A percentile compares a stretch with the other conserved stretches of the same genome.
These are phyloP conservation scores for Trypanosoma scelopori DNA, from an alignment of 208 protist species.

Conservation along the genomic window DNA sequence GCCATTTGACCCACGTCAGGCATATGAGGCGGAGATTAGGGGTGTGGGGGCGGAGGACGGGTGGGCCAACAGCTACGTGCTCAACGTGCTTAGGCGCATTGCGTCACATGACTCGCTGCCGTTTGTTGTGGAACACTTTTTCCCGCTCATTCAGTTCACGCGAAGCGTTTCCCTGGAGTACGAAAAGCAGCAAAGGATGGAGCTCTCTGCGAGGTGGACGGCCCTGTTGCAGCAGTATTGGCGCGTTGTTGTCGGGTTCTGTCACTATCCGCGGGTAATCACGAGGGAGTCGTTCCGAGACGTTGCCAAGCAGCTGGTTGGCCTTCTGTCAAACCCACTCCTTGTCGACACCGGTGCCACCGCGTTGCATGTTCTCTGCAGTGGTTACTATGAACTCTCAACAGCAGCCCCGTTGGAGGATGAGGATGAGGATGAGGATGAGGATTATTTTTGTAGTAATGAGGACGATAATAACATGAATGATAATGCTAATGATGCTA, in stretches of 20 bases:
- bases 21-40: slow-evolving; percentile 53
- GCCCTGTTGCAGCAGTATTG: slow-evolving; percentile 77
- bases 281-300: slow-evolving; percentile 74
- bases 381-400: slow-evolving; percentile 63
- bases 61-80: slow-evolving; percentile 77
- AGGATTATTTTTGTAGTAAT: slow-evolving; percentile 16
- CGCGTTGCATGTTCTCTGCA: slow-evolving; percentile 75
- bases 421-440: slow-evolving; percentile 37
- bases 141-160: slow-evolving; percentile 75
- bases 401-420: slow-evolving; percentile 45
- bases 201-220: slow-evolving; percentile 63
- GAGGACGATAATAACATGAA: slow-evolving; percentile 7
- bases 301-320: slow-evolving; percentile 79
- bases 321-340: slow-evolving; percentile 44
- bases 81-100: slow-evolving; percentile 74
- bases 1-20: slow-evolving; percentile 68
- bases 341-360: slow-evolving; percentile 79
- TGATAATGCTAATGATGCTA: slow-evolving; percentile 18
- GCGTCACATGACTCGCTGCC: slow-evolving; percentile 82
- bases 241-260: slow-evolving; percentile 79
- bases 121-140: slow-evolving; percentile 77
- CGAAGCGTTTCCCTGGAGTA: slow-evolving; percentile 51
- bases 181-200: slow-evolving; percentile 39
- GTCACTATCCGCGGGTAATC: slow-evolving; percentile 71
- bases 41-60: slow-evolving; percentile 33